A percentile compares a stretch with the other conserved stretches of the same genome.
phyloP scores from a whole-genome alignment of 2,329 filamentous ascomycete species.

The Stagonosporopsis tanaceti region DNA sequence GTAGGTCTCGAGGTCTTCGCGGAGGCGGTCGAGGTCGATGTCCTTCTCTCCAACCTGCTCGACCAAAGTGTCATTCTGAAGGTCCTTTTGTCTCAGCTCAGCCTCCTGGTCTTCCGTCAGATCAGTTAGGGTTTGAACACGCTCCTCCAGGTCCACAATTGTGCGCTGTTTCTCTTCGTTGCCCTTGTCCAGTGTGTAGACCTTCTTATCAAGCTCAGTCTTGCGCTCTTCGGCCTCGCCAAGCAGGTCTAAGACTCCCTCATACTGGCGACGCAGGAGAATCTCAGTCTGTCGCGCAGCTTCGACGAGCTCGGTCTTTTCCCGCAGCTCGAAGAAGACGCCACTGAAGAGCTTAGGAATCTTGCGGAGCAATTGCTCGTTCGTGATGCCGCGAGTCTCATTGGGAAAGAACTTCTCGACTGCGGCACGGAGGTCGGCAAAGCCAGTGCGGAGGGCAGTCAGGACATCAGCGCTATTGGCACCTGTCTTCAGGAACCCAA shows the following conservation, averaged over 20 bases:
- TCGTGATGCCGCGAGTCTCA: conserved; percentile 48
- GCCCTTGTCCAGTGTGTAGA: conserved; percentile 47
- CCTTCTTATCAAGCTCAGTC: conserved; percentile 47
- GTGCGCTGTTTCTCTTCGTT: conserved; percentile 50
- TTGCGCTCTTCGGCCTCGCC: conserved; percentile 46
- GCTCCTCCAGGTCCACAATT: conserved; percentile 50
- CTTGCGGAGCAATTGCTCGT: conserved; percentile 51
- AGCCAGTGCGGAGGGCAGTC: conserved; percentile 52
- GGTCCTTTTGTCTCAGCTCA: conserved; percentile 42
- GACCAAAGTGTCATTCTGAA: conserved; percentile 38
- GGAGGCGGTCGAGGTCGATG: conserved; percentile 48
- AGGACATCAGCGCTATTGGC: conserved; percentile 47
- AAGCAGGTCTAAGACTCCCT: conserved; percentile 39
- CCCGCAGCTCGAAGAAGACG: conserved; percentile 44
- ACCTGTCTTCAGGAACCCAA: conserved; percentile 51
- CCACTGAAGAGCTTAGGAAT: conserved; percentile 48
- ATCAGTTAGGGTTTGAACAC: conserved; percentile 32
- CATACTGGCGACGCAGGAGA: conserved; percentile 48
- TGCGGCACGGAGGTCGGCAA: conserved; percentile 50
- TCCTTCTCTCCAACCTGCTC: conserved; percentile 46
- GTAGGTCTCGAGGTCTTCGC: conserved; percentile 50
- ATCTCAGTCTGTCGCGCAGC: conserved; percentile 48
- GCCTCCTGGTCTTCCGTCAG: conserved; percentile 46
- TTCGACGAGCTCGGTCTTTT: conserved; percentile 40
- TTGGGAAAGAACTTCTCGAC: conserved; percentile 53